Evolutionary conservation across 805 yeast species (phyloP).

Genomic region (Saccharomyces paradoxus): DNA sequence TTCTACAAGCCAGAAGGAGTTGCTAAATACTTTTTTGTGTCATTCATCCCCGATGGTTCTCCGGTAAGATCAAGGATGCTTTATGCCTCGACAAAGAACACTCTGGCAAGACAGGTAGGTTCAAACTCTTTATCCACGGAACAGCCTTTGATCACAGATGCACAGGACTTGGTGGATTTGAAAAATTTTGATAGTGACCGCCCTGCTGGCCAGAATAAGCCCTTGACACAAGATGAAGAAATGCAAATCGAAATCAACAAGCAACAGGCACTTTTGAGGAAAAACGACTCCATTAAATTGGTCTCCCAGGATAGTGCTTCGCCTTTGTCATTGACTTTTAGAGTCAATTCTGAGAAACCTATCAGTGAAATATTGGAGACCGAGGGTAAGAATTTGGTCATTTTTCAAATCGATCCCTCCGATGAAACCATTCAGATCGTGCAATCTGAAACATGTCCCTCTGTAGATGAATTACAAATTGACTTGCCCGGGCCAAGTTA

Average conservation of each 20-base stretch:
- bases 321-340: slow-evolving; percentile 20
- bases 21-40: slow-evolving; percentile 46
- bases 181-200: slow-evolving; percentile 7
- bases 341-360: slow-evolving; percentile 9
- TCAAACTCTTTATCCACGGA: slow-evolving; percentile 32
- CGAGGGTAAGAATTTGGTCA: slow-evolving; percentile 38
- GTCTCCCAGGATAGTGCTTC: slow-evolving; percentile 26
- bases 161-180: slow-evolving; percentile 25
- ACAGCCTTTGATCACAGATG: slow-evolving; percentile 28
- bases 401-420: slow-evolving; percentile 42
- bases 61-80: slow-evolving; percentile 82
- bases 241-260: slow-evolving; percentile 19
- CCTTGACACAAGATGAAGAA: slow-evolving; percentile 25
- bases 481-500: slow-evolving; percentile 43
- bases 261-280: slow-evolving; percentile 23
- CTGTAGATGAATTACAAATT: slow-evolving; percentile 32
- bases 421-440: slow-evolving; percentile 42
- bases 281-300: slow-evolving; percentile 16
- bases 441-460: slow-evolving; percentile 16
- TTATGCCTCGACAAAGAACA: slow-evolving; percentile 82
- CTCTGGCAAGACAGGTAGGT: slow-evolving; percentile 69
- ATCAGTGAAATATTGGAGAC: background rate
- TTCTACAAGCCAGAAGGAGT: slow-evolving; percentile 33
- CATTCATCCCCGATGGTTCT: slow-evolving; percentile 82
- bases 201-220: slow-evolving; percentile 3